Evolutionary conservation across 495 filamentous ascomycete species (phyloP).

Genomic region (Penicillium argentinense): DNA sequence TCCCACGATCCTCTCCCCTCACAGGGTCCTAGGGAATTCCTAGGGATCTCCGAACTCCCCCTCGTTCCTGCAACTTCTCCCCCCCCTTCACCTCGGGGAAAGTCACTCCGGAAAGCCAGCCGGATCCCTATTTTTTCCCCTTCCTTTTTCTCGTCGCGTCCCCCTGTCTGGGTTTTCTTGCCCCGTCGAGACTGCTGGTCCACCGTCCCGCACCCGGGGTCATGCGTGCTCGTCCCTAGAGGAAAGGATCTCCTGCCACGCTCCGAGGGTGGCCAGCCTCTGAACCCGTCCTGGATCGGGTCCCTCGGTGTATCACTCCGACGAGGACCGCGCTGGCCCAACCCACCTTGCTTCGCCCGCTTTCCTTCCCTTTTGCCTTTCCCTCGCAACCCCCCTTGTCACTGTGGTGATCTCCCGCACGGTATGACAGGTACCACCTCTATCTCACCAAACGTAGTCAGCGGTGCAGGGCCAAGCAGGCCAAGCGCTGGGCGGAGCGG

Average conservation of each 20-base stretch:
- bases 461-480: neutral
- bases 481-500: too few species aligned
- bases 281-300: neutral
- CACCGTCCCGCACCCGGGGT: conserved; percentile 15
- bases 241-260: conserved; percentile 24
- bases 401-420: conserved; percentile 13
- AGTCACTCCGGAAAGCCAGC: conserved; percentile 3
- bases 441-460: too few species aligned
- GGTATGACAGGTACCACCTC: conserved; percentile 6
- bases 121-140: neutral
- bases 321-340: neutral
- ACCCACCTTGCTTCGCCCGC: neutral
- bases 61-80: neutral
- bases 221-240: conserved; percentile 26
- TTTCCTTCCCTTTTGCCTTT: neutral
- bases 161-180: neutral
- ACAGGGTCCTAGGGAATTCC: too few species aligned
- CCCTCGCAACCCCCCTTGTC: conserved; percentile 8
- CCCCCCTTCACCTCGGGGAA: conserved; percentile 21
- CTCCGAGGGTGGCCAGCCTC: neutral
- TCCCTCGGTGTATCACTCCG: conserved; percentile 2
- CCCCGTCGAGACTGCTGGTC: conserved; percentile 4
- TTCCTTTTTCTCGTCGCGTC: neutral
- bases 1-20: neutral
- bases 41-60: too few species aligned